Evolutionary conservation across 106 monocot species (phyloP).

Genomic region (Acorus gramineus): DNA sequence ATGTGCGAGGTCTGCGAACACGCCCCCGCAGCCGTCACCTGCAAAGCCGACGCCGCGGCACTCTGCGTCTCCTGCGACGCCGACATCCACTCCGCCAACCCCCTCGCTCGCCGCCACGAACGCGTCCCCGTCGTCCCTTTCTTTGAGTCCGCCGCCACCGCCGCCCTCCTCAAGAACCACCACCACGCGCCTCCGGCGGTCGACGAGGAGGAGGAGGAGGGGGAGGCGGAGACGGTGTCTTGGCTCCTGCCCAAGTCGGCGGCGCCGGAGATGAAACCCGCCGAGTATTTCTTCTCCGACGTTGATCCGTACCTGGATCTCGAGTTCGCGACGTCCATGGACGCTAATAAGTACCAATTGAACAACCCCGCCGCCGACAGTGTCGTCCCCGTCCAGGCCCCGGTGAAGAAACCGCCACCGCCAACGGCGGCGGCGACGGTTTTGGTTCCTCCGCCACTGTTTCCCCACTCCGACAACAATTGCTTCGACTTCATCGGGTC

Average conservation of each 20-base stretch:
- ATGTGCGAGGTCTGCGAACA: slow-evolving; percentile 69
- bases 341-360: slow-evolving; percentile 4
- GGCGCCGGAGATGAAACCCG: slow-evolving; percentile 21
- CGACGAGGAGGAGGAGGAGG: neutral
- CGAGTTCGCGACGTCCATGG: slow-evolving; percentile 17
- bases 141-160: slow-evolving; percentile 8
- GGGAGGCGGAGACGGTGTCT: slow-evolving; percentile 15
- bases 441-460: neutral
- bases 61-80: slow-evolving; percentile 58
- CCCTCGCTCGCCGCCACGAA: slow-evolving; percentile 41
- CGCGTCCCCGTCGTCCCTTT: slow-evolving; percentile 31
- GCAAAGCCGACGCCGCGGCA: slow-evolving; percentile 69
- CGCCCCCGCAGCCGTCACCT: slow-evolving; percentile 48
- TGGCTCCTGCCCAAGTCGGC: slow-evolving; percentile 31
- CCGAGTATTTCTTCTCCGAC: slow-evolving; percentile 8
- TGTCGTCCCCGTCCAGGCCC: slow-evolving; percentile 33
- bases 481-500: slow-evolving; percentile 21
- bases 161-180: neutral
- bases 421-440: slow-evolving; percentile 1
- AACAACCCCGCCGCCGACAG: slow-evolving; percentile 10
- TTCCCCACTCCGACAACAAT: neutral
- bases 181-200: too few relatives aligned
- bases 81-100: slow-evolving; percentile 28
- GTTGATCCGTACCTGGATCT: slow-evolving; percentile 42
- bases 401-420: too few relatives aligned